phyloP scores from a whole-genome alignment of 257 asterid genomes.

The Coffea canephora region DNA sequence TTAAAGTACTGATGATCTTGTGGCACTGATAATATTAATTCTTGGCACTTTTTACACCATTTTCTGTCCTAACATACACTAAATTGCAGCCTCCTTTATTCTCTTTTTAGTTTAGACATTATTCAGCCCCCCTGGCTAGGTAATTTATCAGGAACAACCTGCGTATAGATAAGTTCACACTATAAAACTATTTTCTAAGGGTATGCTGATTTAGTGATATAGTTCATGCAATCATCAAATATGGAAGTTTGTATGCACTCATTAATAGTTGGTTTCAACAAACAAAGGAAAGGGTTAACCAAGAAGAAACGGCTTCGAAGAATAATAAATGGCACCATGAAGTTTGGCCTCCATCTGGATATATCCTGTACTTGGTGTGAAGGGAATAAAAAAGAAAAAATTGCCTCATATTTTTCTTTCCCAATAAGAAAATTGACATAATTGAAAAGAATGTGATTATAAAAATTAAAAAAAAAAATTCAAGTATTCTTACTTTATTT shows the following conservation, averaged over 20 bases:
- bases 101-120: neutral
- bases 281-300: neutral
- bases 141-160: neutral
- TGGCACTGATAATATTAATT: no score
- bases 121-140: neutral
- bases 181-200: neutral
- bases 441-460: neutral
- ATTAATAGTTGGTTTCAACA: neutral
- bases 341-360: neutral
- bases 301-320: neutral
- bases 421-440: neutral
- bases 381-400: neutral
- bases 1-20: neutral
- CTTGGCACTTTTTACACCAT: no score
- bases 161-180: slow-evolving; percentile 3
- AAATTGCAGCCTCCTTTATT: neutral
- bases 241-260: neutral
- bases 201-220: neutral
- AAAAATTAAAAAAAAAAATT: no score
- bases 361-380: neutral
- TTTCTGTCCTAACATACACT: no score
- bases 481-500: neutral
- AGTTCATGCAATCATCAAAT: neutral
- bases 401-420: neutral
- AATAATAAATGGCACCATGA: neutral